phyloP scores from a whole-genome alignment of 805 yeast genomes.

The Lachancea fermentati region DNA sequence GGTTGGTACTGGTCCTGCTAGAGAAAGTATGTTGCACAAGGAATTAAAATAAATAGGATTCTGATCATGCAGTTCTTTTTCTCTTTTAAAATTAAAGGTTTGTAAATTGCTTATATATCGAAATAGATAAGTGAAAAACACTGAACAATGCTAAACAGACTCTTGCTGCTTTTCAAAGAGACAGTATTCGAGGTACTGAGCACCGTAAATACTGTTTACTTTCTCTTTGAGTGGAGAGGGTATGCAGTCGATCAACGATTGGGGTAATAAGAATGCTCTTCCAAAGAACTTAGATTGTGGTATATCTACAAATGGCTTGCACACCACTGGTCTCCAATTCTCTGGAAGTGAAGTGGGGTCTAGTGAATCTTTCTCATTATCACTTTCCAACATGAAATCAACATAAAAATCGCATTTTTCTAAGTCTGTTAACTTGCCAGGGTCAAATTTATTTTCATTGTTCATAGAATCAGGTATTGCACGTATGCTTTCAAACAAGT shows the following conservation, averaged over 20 bases:
- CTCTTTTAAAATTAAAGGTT: neutral
- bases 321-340: slow-evolving; percentile 45
- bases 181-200: slow-evolving; percentile 49
- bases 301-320: slow-evolving; percentile 49
- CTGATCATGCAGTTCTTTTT: neutral
- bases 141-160: neutral
- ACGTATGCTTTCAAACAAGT: slow-evolving; percentile 37
- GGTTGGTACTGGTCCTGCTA: slow-evolving; percentile 98
- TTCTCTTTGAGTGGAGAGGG: slow-evolving; percentile 10
- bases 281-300: slow-evolving; percentile 50
- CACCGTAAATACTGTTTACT: slow-evolving; percentile 26
- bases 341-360: slow-evolving; percentile 18
- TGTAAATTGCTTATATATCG: slow-evolving; percentile 3
- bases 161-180: slow-evolving; percentile 29
- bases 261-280: slow-evolving; percentile 50
- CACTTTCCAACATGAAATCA: slow-evolving; percentile 53
- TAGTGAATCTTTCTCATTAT: slow-evolving; percentile 40
- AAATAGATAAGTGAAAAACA: neutral
- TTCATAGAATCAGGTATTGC: slow-evolving; percentile 63
- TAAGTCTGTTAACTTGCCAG: slow-evolving; percentile 45
- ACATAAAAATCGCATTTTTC: slow-evolving; percentile 61
- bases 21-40: slow-evolving; percentile 84
- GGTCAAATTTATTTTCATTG: slow-evolving; percentile 62
- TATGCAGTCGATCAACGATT: slow-evolving; percentile 27
- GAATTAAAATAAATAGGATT: slow-evolving; percentile 13